Conservation (phyloP, 176 grass and related monocot species). For the Oryza nivara region DNA sequence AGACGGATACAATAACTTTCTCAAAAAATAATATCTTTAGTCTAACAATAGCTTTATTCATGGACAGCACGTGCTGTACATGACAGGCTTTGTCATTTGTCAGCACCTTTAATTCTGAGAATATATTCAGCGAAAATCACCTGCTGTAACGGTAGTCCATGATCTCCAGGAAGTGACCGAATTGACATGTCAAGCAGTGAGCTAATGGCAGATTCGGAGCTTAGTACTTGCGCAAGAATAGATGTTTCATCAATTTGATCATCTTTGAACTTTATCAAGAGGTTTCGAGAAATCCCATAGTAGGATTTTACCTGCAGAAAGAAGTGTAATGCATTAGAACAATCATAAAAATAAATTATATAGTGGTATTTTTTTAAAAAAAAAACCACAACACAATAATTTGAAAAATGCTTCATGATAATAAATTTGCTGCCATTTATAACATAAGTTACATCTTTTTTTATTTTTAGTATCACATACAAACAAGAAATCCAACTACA, state of each 20-base stretch:
- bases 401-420: neutral
- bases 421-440: neutral
- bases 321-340: neutral
- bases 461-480: no score
- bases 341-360: conserved; percentile 8
- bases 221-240: conserved; percentile 79
- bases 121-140: conserved; percentile 31
- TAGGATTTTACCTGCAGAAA: conserved; percentile 86
- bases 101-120: neutral
- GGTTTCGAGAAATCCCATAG: conserved; percentile 92
- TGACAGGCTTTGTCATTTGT: neutral
- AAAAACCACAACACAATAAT: neutral
- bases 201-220: conserved; percentile 85
- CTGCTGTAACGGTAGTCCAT: conserved; percentile 89
- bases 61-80: neutral
- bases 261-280: conserved; percentile 94
- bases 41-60: neutral
- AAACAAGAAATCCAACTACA: no score
- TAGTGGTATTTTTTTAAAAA: neutral
- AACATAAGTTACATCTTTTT: no score
- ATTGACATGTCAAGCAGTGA: conserved; percentile 92
- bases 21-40: neutral
- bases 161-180: conserved; percentile 85
- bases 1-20: neutral
- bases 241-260: conserved; percentile 95